Base-by-base conservation (phyloP, 148 eudicot genomes). In the Amaranthus cruentus region DNA sequence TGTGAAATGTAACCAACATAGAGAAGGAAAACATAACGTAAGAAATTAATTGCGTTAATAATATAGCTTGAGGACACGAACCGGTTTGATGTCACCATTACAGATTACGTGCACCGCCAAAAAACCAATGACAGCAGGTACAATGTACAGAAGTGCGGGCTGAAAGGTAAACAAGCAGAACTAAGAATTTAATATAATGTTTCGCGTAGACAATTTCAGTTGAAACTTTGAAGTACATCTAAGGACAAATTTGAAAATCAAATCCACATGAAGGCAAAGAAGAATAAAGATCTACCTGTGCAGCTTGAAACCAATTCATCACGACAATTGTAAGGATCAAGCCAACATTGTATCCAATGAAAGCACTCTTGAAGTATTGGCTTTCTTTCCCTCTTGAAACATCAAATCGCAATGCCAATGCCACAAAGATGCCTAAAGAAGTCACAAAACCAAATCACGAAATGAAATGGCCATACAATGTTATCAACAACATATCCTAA, bases 241-340 rank as follows among this genome's bases (percentile, higher is more conserved):
- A 47, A 48, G 15, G 7, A 15, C 53, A 15, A 13, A 50, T 47
- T 11, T 48, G 3, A 7, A 64, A 46, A 55, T 2, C n/a, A 55
- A 62, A 7, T 21, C n/a, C 15, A 65, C 28, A 81, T 6, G 38
- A 52, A 14, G 47, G 48, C 55, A 65, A n/a, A 46, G 46, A 59
- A 63, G 38, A 54, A 47, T 18, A 44, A 68, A 52, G 47, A 69
- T 38, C 68, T 56, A 90, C 99, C 96, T 96, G 99, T 71, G 99
- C 99, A 78, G 97, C 99, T 81, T 96, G 97, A 80, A 96, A 96
- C 99, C 99, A 96, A 75, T 96, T 96, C 99, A 96, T 96, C 70
- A 96, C 97, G 48, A 92, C 65, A 51, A 96, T 96, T 3, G 99
- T 96, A 47, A 86, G 83, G 75, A 87, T 80, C 84, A 96, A 51